Base-by-base conservation (phyloP, 73 alveolate species). In the Paraurostyla sp. region DNA sequence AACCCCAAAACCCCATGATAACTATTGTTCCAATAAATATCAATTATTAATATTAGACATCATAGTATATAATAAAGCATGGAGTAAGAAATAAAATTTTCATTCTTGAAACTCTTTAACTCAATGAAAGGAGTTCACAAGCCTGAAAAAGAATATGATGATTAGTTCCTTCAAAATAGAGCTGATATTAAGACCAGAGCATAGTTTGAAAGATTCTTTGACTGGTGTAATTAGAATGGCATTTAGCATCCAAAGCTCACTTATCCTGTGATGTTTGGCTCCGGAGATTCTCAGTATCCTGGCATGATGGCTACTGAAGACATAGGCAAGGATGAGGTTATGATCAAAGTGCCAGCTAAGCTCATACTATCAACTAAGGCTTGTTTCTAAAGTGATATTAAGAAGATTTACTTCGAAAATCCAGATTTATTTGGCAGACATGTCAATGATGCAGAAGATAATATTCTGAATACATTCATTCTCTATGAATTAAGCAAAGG, bases 261-360 rank as follows among this genome's bases (percentile, higher is more conserved):
- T 35, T 78, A 78, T 36, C 89, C 89, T 2, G 78, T 78, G 41
- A 4, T 51, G 68, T 78, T 78, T 54, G 76, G 78, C 30, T 4
- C 46, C 1, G 89, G 89, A 4, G 78, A 54, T 52, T 30, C 62
- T 25, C 43, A 73, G 42, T 78, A 78, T 60, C 89, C 78, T 4
- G 89, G 89, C 2, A 78, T 78, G 89, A 78, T 78, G 76, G 89
- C 89, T 7, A 78, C 89, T 32, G 89, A 78, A 23, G 89, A 78
- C 52, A 78, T 78, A 30, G 89, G 89, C 2, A 27, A 49, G 16
- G 50, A 78, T 54, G 89, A 78, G 41, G 40, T 78, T 23, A 49
- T 78, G 51, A 25, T 85, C 7, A 48, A 54, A 59, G 71, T 85
- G 3, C 93, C 93, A 16, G 50, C 83, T 7, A 33, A 85, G 22